phyloP scores from a whole-genome alignment of 768 basidiomycete genomes.

The Scleroderma bovista region DNA sequence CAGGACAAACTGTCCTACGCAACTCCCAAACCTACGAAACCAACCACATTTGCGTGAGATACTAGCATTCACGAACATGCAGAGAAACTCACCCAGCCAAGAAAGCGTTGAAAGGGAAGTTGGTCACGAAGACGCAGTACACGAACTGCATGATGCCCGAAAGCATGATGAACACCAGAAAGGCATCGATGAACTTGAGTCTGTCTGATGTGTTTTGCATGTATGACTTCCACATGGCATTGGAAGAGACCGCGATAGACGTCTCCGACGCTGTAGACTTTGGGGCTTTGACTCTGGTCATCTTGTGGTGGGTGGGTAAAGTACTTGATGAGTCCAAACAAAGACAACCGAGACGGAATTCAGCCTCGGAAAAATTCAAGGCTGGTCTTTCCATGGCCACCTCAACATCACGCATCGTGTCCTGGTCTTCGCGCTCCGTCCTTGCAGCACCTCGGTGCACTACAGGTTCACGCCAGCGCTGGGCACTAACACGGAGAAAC shows the following conservation, averaged over 20 bases:
- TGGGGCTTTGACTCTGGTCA: conserved; percentile 35
- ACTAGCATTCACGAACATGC: not conserved
- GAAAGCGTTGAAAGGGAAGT: conserved; percentile 97
- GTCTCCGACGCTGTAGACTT: conserved; percentile 16
- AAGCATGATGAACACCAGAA: conserved; percentile 87
- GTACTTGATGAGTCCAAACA: conserved; percentile 8
- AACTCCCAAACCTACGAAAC: conserved; percentile 71
- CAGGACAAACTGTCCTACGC: conserved; percentile 95
- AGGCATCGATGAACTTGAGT: conserved; percentile 91
- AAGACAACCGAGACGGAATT: conserved; percentile 11
- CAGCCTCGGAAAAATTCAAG: conserved; percentile 11
- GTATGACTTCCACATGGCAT: conserved; percentile 78
- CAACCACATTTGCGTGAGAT: not conserved
- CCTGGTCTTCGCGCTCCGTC: conserved; percentile 15
- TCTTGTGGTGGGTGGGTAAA: conserved; percentile 8
- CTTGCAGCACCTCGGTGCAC: conserved; percentile 13
- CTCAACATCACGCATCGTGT: conserved; percentile 14
- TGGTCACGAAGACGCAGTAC: conserved; percentile 88
- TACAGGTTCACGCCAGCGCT: conserved; percentile 6
- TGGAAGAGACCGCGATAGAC: conserved; percentile 36
- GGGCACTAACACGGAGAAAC: conserved; percentile 24
- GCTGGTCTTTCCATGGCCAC: conserved; percentile 22
- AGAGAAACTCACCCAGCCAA: conserved; percentile 72
- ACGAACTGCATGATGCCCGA: conserved; percentile 87
- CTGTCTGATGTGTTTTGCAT: conserved; percentile 68